Evolutionary conservation across 768 basidiomycete genomes (phyloP).

Genomic region (Boletus subparvulus): DNA sequence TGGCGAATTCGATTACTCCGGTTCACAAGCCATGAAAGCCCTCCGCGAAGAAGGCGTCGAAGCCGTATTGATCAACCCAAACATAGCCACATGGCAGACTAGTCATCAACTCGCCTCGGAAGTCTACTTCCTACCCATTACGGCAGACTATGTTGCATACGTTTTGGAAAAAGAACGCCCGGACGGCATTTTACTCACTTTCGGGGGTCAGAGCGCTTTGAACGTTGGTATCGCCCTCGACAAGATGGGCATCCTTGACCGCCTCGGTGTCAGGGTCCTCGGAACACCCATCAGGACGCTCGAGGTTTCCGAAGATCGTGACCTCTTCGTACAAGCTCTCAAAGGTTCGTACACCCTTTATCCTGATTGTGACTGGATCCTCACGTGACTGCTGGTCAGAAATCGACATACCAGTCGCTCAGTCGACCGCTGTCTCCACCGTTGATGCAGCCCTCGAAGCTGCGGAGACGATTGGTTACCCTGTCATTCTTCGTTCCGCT

Average conservation of each 20-base stretch:
- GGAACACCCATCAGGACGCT: conserved; percentile 94
- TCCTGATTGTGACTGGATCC: neutral
- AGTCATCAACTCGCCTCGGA: conserved; percentile 96
- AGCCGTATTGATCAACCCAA: conserved; percentile 96
- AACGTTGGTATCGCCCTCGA: conserved; percentile 98
- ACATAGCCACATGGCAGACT: conserved; percentile 99
- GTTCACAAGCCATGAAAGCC: conserved; percentile 98
- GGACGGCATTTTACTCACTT: conserved; percentile 95
- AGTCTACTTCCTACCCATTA: conserved; percentile 97
- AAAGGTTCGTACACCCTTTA: conserved; percentile 60
- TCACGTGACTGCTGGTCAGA: conserved; percentile 48
- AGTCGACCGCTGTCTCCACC: conserved; percentile 94
- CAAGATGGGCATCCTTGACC: conserved; percentile 92
- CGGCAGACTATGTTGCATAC: conserved; percentile 96
- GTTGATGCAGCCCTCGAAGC: conserved; percentile 92
- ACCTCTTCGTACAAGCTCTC: conserved; percentile 93
- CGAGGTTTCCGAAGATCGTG: conserved; percentile 95
- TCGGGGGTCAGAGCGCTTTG: conserved; percentile 96
- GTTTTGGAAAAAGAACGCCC: conserved; percentile 98
- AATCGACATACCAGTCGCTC: conserved; percentile 94
- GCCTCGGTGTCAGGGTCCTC: conserved; percentile 88
- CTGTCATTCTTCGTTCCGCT: conserved; percentile 94
- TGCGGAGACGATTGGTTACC: conserved; percentile 90
- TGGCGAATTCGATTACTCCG: conserved; percentile 99
- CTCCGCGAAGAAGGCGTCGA: conserved; percentile 93